Percentiles rank a stretch among this genome's conserved stretches.
Conservation (phyloP, 345 rosid species). For the Litchi chinensis region DNA sequence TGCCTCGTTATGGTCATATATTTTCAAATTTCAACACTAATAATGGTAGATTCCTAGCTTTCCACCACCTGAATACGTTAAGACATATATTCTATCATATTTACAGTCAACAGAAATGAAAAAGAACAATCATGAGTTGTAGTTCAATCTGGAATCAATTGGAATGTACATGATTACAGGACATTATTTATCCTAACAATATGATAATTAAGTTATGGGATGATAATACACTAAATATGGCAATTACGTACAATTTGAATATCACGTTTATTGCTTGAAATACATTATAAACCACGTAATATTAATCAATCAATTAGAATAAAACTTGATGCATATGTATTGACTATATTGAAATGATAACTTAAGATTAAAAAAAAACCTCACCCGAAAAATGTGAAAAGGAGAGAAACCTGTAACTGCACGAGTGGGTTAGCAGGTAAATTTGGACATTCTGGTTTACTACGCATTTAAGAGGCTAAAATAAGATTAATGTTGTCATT, state of each 20-base stretch:
- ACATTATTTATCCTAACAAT: too few species aligned
- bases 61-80: neutral
- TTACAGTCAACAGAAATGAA: neutral
- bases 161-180: neutral
- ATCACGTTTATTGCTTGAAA: too few species aligned
- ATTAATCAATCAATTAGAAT: too few species aligned
- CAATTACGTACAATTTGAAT: too few species aligned
- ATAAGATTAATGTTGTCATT: neutral
- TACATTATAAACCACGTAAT: too few species aligned
- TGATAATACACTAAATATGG: too few species aligned
- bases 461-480: neutral
- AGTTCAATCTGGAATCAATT: neutral
- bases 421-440: constrained; percentile 18
- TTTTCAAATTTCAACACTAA: neutral
- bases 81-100: neutral
- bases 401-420: neutral
- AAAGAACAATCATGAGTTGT: neutral
- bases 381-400: neutral
- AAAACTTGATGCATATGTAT: too few species aligned
- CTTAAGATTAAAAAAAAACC: too few species aligned
- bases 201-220: too few species aligned
- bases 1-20: neutral
- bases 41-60: neutral
- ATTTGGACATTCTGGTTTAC: neutral
- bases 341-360: too few species aligned